phyloP scores from a whole-genome alignment of 495 filamentous ascomycete genomes.

The Neurospora sp. region DNA sequence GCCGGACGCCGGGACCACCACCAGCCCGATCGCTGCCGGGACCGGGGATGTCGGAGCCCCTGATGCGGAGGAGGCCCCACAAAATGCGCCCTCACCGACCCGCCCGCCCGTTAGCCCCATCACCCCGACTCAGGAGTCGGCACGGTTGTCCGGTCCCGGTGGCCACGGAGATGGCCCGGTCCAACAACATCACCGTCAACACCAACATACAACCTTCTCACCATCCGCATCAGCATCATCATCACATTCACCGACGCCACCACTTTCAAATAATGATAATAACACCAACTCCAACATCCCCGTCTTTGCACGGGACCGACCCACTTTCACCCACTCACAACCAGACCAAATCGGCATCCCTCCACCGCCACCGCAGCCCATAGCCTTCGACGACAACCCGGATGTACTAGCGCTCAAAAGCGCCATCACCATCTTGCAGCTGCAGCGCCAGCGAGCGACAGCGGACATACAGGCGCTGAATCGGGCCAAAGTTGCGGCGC shows the following conservation, averaged over 20 bases:
- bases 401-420: conserved; percentile 76
- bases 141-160: conserved; percentile 4
- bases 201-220: neutral
- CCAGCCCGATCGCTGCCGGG: neutral
- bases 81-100: conserved; percentile 19
- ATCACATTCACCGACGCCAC: neutral
- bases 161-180: neutral
- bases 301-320: conserved; percentile 23
- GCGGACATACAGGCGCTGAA: conserved; percentile 58
- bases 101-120: conserved; percentile 37
- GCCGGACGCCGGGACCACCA: neutral
- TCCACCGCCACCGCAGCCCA: conserved; percentile 51
- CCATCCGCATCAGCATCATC: neutral
- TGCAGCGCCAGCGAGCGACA: conserved; percentile 68
- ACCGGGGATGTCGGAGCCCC: neutral
- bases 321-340: conserved; percentile 35
- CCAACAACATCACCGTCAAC: neutral
- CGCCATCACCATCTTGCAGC: conserved; percentile 70
- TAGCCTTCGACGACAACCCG: conserved; percentile 67
- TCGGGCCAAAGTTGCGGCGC: conserved; percentile 51
- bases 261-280: neutral
- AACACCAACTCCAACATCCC: conserved; percentile 3
- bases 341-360: conserved; percentile 24
- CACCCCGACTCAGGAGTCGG: conserved; percentile 28
- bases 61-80: neutral